phyloP scores from a whole-genome alignment of 306 rosid genomes.

The Corylus americana region DNA sequence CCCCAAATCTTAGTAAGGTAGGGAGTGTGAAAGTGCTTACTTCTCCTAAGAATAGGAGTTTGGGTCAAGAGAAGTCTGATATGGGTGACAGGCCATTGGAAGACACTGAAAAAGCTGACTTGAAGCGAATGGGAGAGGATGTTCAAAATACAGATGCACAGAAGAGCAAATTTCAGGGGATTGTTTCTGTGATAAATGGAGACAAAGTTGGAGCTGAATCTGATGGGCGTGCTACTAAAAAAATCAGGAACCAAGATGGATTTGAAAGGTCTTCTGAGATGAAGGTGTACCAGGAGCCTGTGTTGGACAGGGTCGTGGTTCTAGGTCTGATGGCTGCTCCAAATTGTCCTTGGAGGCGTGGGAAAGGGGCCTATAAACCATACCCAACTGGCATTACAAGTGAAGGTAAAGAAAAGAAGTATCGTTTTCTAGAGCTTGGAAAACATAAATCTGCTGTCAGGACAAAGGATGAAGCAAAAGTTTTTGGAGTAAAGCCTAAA shows the following conservation, averaged over 20 bases:
- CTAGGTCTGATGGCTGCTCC: slow-evolving; percentile 66
- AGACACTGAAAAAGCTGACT: slow-evolving; percentile 19
- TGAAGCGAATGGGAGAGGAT: slow-evolving; percentile 33
- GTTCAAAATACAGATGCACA: slow-evolving; percentile 29
- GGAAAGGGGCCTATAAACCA: slow-evolving; percentile 31
- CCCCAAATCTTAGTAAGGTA: slow-evolving; percentile 34
- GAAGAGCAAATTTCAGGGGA: slow-evolving; percentile 24
- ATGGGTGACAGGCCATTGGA: slow-evolving; percentile 31
- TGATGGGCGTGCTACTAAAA: too few relatives aligned
- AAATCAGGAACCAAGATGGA: too few relatives aligned
- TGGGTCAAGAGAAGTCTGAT: slow-evolving; percentile 28
- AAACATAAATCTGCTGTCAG: slow-evolving; percentile 39
- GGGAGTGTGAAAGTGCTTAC: slow-evolving; percentile 22
- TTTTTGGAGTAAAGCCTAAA: slow-evolving; percentile 30
- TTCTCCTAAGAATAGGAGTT: slow-evolving; percentile 21
- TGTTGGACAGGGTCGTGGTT: slow-evolving; percentile 43
- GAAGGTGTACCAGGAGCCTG: slow-evolving; percentile 20
- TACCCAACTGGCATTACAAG: slow-evolving; percentile 30
- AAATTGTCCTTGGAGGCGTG: slow-evolving; percentile 59
- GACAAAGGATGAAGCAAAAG: slow-evolving; percentile 35
- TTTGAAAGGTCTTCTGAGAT: background rate
- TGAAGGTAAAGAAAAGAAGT: slow-evolving; percentile 49
- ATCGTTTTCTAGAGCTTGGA: slow-evolving; percentile 17
- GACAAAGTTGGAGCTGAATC: background rate
- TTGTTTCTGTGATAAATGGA: background rate